phyloP scores from a whole-genome alignment of 257 asterid species.

The Capsicum chinense region DNA sequence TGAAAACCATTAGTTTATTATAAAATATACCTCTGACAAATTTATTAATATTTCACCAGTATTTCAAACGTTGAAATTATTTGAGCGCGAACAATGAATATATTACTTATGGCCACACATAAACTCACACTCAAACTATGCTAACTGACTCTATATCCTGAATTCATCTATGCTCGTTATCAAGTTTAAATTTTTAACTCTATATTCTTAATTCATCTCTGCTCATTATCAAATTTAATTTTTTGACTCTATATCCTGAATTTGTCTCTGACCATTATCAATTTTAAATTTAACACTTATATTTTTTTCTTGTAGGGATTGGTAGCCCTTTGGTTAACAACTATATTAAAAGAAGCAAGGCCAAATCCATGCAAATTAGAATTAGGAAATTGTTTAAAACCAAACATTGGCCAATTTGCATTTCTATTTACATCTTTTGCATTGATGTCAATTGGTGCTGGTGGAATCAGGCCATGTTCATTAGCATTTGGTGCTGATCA shows the following conservation, averaged over 20 bases:
- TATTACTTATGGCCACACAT: not conserved
- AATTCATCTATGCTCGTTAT: not conserved
- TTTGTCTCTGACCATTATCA: not conserved
- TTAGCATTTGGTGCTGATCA: constrained; percentile 88
- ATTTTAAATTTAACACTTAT: not conserved
- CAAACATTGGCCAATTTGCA: constrained; percentile 49
- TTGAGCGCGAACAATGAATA: not conserved
- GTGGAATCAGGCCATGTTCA: constrained; percentile 79
- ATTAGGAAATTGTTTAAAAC: constrained; percentile 46
- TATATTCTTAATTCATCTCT: not conserved
- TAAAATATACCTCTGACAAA: too few relatives aligned
- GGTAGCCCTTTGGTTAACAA: constrained; percentile 57
- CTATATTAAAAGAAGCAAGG: constrained; percentile 48
- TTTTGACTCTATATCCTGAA: not conserved
- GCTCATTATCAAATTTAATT: not conserved
- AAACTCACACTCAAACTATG: not conserved
- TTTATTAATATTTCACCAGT: not conserved
- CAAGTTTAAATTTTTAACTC: not conserved
- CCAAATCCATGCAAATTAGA: constrained; percentile 49
- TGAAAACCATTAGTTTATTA: too few relatives aligned
- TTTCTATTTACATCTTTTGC: constrained; percentile 61
- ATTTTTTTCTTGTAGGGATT: constrained; percentile 49
- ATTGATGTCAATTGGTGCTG: constrained; percentile 67
- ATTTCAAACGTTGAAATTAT: not conserved
- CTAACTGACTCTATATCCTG: not conserved